Evolutionary conservation across 805 yeast species (phyloP), one percentile per base, ranked within the genome.

Genomic region (Brettanomyces naardenensis): DNA sequence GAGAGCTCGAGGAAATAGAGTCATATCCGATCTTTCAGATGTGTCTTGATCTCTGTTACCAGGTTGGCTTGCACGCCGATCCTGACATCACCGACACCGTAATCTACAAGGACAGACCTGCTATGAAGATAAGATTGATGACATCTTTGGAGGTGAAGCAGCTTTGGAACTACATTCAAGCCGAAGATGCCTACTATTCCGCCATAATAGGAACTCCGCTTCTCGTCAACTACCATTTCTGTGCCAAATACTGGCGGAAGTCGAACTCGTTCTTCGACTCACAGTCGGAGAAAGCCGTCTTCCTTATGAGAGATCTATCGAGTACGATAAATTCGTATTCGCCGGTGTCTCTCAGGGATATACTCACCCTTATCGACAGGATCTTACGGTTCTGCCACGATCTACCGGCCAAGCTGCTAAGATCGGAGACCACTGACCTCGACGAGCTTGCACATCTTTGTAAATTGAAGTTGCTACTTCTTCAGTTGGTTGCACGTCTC

Each of bases 161-260:
- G 13, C 31, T 49, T 15, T 48, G 53, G 53, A 45, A 46, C 30
- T 35, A 44, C 36, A 27, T 48, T 18, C 25, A 42, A 13, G 13
- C 17, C 3, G 6, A 29, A 5, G 53, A 49, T 36, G 33, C 46
- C 1, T 17, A n/a, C 6, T 48, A 41, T 37, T 37, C 36, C 6
- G 22, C 37, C 15, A n/a, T 13, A 6, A n/a, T 31, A 4, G 43
- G 40, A 4, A 15, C 36, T 1, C 48, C 48, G 5, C 35, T 45
- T 18, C 17, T 42, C 10, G 39, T 49, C 18, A 38, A 48, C 31
- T 33, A 41, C 17, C 37, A 42, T 5, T 46, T 19, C 27, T 41
- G 43, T 19, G 40, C 39, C 32, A 43, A 37, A 6, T 34, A 10
- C 13, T 22, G 10, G 6, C 20, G 17, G 33, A 17, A 11, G 9